Conservation (phyloP, 225 moss, liverwort and hornwort genomes). For the Pleurozium schreberi region DNA sequence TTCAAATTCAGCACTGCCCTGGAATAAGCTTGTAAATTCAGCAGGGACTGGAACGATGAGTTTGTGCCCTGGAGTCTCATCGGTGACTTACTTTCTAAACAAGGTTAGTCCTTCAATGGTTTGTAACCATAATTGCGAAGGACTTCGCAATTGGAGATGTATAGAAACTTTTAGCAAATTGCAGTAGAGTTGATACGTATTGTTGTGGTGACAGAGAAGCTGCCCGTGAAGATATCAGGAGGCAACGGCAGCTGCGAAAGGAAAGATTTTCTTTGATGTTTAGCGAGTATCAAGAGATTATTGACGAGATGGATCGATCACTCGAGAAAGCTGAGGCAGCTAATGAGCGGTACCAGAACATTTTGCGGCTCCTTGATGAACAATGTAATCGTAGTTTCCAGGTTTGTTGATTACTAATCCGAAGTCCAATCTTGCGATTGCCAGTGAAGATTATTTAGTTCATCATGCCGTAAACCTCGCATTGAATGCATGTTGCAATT, state of each 20-base stretch:
- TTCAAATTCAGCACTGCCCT: too few relatives aligned
- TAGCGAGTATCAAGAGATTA: constrained; percentile 8
- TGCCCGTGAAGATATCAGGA: neutral
- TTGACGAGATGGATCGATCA: constrained; percentile 13
- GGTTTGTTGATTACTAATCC: neutral
- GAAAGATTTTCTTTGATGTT: neutral
- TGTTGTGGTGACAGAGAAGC: neutral
- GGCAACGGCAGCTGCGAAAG: neutral
- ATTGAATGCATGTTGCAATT: neutral
- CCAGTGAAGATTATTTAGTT: neutral
- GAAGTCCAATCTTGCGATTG: neutral
- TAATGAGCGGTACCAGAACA: neutral
- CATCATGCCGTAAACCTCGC: neutral
- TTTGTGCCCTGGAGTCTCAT: neutral
- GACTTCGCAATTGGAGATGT: neutral
- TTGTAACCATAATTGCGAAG: neutral
- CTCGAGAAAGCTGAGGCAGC: neutral
- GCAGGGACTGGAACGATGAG: neutral
- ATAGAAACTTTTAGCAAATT: neutral
- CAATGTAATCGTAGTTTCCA: neutral
- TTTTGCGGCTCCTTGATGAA: constrained; percentile 1
- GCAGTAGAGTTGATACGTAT: neutral
- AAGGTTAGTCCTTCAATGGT: neutral
- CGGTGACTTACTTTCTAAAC: neutral
- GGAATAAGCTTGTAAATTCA: too few relatives aligned